Evolutionary conservation across 208 protist species (phyloP).

Genomic region (Lotmaria passim): DNA sequence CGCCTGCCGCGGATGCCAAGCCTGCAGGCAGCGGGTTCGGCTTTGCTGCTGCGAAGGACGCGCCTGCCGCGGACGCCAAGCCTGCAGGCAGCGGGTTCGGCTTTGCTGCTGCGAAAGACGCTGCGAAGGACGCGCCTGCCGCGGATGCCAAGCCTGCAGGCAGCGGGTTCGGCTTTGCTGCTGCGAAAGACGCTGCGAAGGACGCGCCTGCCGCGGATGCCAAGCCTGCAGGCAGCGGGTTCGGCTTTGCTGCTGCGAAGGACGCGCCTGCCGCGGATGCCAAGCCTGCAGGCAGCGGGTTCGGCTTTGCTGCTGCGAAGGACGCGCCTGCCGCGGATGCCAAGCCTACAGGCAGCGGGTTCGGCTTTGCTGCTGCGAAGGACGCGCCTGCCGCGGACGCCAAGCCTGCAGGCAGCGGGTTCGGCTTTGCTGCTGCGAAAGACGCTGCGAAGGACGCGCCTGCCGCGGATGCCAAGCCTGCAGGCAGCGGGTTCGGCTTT

Average conservation of each 20-base stretch:
- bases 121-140: too few relatives aligned
- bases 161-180: too few relatives aligned
- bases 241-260: slow-evolving; percentile 7
- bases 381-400: background rate
- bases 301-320: background rate
- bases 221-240: background rate
- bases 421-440: slow-evolving; percentile 2
- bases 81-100: too few relatives aligned
- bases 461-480: background rate
- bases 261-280: background rate
- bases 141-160: too few relatives aligned
- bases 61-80: too few relatives aligned
- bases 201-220: slow-evolving; percentile 6
- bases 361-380: background rate
- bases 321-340: background rate
- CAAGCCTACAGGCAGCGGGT: background rate
- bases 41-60: too few relatives aligned
- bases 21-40: too few relatives aligned
- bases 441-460: slow-evolving; percentile 2
- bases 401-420: background rate
- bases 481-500: background rate
- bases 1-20: too few relatives aligned
- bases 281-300: too few relatives aligned
- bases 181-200: too few relatives aligned
- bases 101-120: too few relatives aligned